Evolutionary conservation across 371 early-diverging fungal species (phyloP).

Genomic region (Choanephora cucurbitarum): DNA sequence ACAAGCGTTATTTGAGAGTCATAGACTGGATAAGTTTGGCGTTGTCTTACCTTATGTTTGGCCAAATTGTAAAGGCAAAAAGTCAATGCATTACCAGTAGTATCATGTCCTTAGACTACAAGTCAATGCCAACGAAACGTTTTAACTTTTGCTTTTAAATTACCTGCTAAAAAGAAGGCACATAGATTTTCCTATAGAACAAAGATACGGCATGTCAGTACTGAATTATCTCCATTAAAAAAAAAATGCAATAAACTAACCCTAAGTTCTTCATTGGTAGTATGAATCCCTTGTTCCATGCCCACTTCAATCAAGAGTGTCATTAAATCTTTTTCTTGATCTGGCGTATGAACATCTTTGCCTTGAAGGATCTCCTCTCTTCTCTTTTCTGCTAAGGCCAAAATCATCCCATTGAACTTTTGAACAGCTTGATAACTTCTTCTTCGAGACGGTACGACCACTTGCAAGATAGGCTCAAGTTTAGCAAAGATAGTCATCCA

Average conservation of each 20-base stretch:
- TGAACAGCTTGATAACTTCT: not conserved
- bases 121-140: too few relatives aligned
- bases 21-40: conserved; percentile 1
- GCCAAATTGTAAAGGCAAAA: conserved; percentile 45
- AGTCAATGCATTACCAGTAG: conserved; percentile 49
- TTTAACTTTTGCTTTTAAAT: too few relatives aligned
- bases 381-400: conserved; percentile 6
- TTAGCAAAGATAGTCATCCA: conserved; percentile 12
- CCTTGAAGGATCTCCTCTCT: conserved; percentile 14
- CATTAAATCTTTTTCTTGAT: conserved; percentile 48
- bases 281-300: conserved; percentile 17
- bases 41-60: conserved; percentile 37
- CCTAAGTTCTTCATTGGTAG: conserved; percentile 16
- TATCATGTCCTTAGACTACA: conserved; percentile 58
- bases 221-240: too few relatives aligned
- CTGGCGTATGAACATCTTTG: conserved; percentile 8
- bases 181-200: conserved; percentile 20
- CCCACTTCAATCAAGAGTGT: conserved; percentile 41
- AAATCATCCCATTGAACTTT: conserved; percentile 18
- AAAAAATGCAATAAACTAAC: not conserved
- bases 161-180: conserved; percentile 14
- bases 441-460: conserved; percentile 11
- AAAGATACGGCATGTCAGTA: too few relatives aligned
- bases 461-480: conserved; percentile 9
- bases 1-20: not conserved